Evolutionary conservation across 257 asterid species (phyloP).

Genomic region (Marsdenia floribunda): DNA sequence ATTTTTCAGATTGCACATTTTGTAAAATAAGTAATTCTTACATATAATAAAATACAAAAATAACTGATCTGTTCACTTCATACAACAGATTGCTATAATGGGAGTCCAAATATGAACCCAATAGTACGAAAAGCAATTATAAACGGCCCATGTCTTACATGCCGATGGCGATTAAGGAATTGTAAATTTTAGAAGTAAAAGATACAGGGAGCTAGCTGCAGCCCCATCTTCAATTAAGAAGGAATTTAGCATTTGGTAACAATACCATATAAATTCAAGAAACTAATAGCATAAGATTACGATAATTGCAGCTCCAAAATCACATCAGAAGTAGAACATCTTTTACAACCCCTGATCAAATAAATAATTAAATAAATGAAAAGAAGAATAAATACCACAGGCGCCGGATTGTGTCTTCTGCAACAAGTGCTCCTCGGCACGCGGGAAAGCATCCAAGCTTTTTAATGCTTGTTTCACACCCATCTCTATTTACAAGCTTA

Average conservation of each 20-base stretch:
- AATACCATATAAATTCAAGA: neutral
- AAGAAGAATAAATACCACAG: slow-evolving; percentile 43
- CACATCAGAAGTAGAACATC: neutral
- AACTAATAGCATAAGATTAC: neutral
- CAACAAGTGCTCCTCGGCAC: slow-evolving; percentile 90
- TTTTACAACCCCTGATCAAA: neutral
- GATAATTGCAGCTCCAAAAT: neutral
- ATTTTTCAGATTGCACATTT: neutral
- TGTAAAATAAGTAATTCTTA: neutral
- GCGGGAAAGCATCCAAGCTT: slow-evolving; percentile 91
- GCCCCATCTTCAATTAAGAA: neutral
- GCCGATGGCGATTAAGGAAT: neutral
- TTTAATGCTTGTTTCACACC: slow-evolving; percentile 71
- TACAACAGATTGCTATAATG: neutral
- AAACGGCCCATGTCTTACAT: neutral
- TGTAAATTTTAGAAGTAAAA: neutral
- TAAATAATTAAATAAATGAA: neutral
- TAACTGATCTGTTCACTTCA: neutral
- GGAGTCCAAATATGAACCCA: neutral
- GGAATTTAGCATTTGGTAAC: neutral
- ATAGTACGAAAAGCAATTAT: neutral
- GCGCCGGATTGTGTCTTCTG: slow-evolving; percentile 95
- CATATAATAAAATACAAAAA: neutral
- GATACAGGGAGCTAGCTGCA: neutral
- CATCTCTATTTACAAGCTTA: slow-evolving; percentile 34